Evolutionary conservation across 768 basidiomycete genomes (phyloP).

Genomic region (Tulasnella sp.): DNA sequence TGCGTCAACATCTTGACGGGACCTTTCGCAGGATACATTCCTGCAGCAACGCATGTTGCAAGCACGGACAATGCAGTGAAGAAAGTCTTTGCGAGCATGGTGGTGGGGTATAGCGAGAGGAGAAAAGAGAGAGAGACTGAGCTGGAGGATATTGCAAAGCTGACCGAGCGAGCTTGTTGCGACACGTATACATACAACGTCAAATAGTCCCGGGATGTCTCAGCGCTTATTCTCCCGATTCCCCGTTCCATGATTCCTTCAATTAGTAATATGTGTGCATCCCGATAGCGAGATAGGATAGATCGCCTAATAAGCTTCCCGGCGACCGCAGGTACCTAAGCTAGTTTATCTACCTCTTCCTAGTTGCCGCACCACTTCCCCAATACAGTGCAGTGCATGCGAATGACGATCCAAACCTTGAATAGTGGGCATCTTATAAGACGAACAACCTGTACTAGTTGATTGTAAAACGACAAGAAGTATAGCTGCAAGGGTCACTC

Average conservation of each 20-base stretch:
- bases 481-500: neutral
- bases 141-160: neutral
- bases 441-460: neutral
- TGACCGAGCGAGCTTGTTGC: slow-evolving; percentile 1
- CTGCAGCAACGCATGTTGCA: slow-evolving; percentile 50
- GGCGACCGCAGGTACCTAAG: neutral
- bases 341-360: neutral
- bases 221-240: slow-evolving; percentile 3
- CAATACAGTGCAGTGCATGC: neutral
- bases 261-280: neutral
- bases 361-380: too few species aligned
- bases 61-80: slow-evolving; percentile 37
- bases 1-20: slow-evolving; percentile 70
- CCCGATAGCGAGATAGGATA: neutral
- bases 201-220: neutral
- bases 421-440: neutral
- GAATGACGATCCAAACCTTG: neutral
- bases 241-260: neutral
- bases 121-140: slow-evolving; percentile 4
- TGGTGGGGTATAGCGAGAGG: slow-evolving; percentile 28
- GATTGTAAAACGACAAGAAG: neutral
- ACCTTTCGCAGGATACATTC: slow-evolving; percentile 49
- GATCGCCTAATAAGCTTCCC: neutral
- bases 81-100: slow-evolving; percentile 41
- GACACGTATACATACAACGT: slow-evolving; percentile 16